A percentile compares a stretch with the other conserved stretches of the same genome.
phyloP scores from a whole-genome alignment of 2,329 filamentous ascomycete genomes.

The Alternaria sp. region DNA sequence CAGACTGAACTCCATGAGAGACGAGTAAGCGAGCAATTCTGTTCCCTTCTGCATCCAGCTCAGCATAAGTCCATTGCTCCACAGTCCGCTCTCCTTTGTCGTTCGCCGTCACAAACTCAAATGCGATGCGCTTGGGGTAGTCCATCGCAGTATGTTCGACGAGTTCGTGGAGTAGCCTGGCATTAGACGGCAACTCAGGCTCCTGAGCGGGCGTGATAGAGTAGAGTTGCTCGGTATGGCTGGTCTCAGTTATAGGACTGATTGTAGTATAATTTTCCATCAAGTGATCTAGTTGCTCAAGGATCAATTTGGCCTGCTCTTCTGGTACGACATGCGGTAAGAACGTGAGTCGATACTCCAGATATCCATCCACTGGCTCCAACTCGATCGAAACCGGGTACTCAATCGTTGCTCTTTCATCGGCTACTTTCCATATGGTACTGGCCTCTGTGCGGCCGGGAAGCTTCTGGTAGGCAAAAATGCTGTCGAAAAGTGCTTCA shows the following conservation, averaged over 20 bases:
- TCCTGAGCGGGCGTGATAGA: slow-evolving; percentile 72
- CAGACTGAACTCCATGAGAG: slow-evolving; percentile 58
- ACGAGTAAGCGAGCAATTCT: slow-evolving; percentile 72
- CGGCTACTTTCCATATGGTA: slow-evolving; percentile 65
- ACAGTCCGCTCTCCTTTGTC: slow-evolving; percentile 57
- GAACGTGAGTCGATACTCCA: slow-evolving; percentile 73
- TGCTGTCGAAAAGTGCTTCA: slow-evolving; percentile 78
- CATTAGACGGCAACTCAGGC: slow-evolving; percentile 64
- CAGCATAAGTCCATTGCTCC: slow-evolving; percentile 74
- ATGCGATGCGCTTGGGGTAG: slow-evolving; percentile 68
- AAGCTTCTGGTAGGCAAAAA: slow-evolving; percentile 82
- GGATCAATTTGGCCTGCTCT: slow-evolving; percentile 71
- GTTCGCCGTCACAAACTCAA: slow-evolving; percentile 76
- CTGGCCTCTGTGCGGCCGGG: slow-evolving; percentile 26
- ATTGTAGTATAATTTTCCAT: slow-evolving; percentile 62
- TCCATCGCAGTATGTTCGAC: slow-evolving; percentile 70
- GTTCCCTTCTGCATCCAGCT: slow-evolving; percentile 76
- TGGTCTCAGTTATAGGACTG: slow-evolving; percentile 52
- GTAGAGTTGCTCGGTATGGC: slow-evolving; percentile 56
- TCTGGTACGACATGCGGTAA: slow-evolving; percentile 69
- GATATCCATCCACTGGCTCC: slow-evolving; percentile 61
- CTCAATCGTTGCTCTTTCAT: slow-evolving; percentile 75
- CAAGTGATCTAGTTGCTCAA: slow-evolving; percentile 75
- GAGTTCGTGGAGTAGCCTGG: slow-evolving; percentile 76
- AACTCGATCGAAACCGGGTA: slow-evolving; percentile 85